Evolutionary conservation across 352 stramenopile genomes (phyloP).

Genomic region (Pythium scleroteichum): DNA sequence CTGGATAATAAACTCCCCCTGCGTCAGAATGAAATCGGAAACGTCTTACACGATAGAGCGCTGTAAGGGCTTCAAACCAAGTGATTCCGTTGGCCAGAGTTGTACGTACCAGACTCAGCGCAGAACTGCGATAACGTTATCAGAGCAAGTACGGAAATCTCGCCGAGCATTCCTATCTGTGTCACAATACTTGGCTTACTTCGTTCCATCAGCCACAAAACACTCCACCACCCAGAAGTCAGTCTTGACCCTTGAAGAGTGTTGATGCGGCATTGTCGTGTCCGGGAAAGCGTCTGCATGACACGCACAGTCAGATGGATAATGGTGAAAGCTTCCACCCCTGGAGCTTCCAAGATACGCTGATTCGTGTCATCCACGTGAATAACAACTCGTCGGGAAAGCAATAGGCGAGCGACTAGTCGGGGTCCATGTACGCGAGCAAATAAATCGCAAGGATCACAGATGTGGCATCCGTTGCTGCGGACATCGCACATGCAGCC

Average conservation of each 20-base stretch:
- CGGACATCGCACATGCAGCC: constrained; percentile 10
- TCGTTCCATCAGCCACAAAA: constrained; percentile 18
- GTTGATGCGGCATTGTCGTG: constrained; percentile 12
- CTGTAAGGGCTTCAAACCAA: background rate
- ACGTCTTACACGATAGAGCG: background rate
- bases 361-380: constrained; percentile 9
- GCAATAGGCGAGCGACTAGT: constrained; percentile 8
- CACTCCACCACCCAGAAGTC: constrained; percentile 12
- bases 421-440: constrained; percentile 6
- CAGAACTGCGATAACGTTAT: constrained; percentile 11
- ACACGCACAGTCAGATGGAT: constrained; percentile 1
- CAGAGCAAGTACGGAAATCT: constrained; percentile 8
- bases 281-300: constrained; percentile 13
- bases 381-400: constrained; percentile 11
- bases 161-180: background rate
- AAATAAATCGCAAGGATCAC: constrained; percentile 25
- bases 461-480: constrained; percentile 7
- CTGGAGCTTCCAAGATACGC: constrained; percentile 12
- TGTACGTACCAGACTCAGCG: too few species aligned
- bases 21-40: background rate
- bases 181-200: constrained; percentile 1
- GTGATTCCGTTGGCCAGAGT: too few species aligned
- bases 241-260: background rate
- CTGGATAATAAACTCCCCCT: background rate
- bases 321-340: constrained; percentile 10